Evolutionary conservation across 2,329 filamentous ascomycete species (phyloP).

Genomic region (Colletotrichum kahawae): DNA sequence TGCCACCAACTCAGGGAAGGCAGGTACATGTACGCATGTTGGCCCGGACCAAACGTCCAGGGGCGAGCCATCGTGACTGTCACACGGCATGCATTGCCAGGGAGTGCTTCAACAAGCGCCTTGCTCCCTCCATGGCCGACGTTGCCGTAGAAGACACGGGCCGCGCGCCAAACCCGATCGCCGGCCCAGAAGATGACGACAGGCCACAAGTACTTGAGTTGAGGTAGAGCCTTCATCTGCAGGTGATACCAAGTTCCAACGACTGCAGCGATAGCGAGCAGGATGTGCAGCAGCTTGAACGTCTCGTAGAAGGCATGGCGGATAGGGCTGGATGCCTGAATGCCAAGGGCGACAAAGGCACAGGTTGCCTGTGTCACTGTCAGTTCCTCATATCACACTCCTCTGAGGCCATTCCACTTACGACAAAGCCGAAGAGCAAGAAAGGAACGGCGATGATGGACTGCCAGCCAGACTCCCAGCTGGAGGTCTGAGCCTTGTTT

Average conservation of each 20-base stretch:
- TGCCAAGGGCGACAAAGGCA: slow-evolving; percentile 65
- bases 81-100: slow-evolving; percentile 75
- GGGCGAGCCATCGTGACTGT: slow-evolving; percentile 77
- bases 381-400: slow-evolving; percentile 7
- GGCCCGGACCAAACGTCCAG: slow-evolving; percentile 77
- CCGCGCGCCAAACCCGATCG: slow-evolving; percentile 66
- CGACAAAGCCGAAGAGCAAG: slow-evolving; percentile 68
- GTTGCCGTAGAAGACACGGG: slow-evolving; percentile 69
- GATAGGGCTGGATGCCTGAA: slow-evolving; percentile 74
- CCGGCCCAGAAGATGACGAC: slow-evolving; percentile 70
- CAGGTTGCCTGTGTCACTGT: slow-evolving; percentile 51
- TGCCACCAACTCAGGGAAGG: slow-evolving; percentile 74
- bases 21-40: slow-evolving; percentile 82
- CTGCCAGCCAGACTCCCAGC: slow-evolving; percentile 53
- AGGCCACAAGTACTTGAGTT: slow-evolving; percentile 64
- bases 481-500: slow-evolving; percentile 41
- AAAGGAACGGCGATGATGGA: slow-evolving; percentile 44
- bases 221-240: slow-evolving; percentile 56
- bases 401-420: slow-evolving; percentile 39
- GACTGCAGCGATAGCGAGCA: slow-evolving; percentile 63
- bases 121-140: slow-evolving; percentile 69
- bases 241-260: slow-evolving; percentile 73
- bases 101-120: slow-evolving; percentile 75
- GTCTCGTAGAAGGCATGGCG: slow-evolving; percentile 82
- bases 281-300: slow-evolving; percentile 76